Percentiles rank a stretch among this genome's conserved stretches.
These are phyloP conservation scores for Trichoderma breve DNA, from an alignment of 2,329 filamentous ascomycete genomes.

Conservation along the genomic window DNA sequence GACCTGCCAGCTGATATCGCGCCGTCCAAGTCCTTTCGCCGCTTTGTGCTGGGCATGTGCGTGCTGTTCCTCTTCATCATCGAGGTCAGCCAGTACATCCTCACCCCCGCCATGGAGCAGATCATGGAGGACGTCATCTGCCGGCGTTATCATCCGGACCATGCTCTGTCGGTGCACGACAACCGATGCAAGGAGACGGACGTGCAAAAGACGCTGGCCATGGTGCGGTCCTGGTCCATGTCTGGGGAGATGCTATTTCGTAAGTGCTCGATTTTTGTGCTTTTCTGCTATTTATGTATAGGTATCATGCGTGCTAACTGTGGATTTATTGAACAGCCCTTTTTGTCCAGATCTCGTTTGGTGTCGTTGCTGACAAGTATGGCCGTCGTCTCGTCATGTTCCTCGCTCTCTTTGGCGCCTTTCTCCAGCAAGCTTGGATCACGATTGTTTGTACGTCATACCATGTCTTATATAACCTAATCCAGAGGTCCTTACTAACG, in stretches of 20 bases:
- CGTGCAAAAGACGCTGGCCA: constrained; percentile 52
- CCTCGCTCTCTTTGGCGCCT: constrained; percentile 34
- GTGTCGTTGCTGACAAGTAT: constrained; percentile 47
- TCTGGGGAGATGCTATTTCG: constrained; percentile 48
- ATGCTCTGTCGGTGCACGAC: constrained; percentile 37
- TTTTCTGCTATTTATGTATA: background rate
- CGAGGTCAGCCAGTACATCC: constrained; percentile 40
- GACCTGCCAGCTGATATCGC: constrained; percentile 23
- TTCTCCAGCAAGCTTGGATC: constrained; percentile 31
- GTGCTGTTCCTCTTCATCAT: constrained; percentile 43
- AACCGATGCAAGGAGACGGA: constrained; percentile 47
- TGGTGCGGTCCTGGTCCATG: constrained; percentile 47
- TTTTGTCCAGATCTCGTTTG: constrained; percentile 45
- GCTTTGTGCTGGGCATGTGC: constrained; percentile 34
- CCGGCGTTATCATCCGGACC: constrained; percentile 44
- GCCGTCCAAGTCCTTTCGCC: constrained; percentile 29
- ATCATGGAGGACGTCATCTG: constrained; percentile 56
- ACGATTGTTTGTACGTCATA: constrained; percentile 33
- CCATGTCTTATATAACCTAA: background rate
- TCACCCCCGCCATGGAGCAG: constrained; percentile 44
- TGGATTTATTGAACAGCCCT: constrained; percentile 32
- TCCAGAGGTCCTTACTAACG: background rate
- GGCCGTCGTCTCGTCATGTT: constrained; percentile 44
- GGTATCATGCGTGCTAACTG: background rate
- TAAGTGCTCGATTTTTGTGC: constrained; percentile 24